Conservation (phyloP, 2,329 filamentous ascomycete species). For the Herpotrichia juniperi region DNA sequence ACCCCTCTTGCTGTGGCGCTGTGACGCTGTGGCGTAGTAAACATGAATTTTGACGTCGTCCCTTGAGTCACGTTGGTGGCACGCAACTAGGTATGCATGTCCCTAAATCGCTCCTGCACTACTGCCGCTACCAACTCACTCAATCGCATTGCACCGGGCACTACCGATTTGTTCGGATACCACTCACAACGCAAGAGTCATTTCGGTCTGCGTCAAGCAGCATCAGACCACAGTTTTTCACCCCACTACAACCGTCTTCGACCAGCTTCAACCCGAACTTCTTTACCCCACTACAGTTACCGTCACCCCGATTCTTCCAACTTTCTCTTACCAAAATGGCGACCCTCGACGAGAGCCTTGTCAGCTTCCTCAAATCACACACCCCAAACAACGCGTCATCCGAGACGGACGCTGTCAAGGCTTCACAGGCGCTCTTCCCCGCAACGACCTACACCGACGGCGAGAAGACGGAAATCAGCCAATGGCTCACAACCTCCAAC, state of each 20-base stretch:
- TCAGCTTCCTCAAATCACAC: slow-evolving; percentile 43
- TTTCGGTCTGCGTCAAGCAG: slow-evolving; percentile 17
- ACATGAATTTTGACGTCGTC: slow-evolving; percentile 26
- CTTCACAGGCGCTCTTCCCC: slow-evolving; percentile 69
- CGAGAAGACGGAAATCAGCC: slow-evolving; percentile 85
- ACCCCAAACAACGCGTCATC: slow-evolving; percentile 44
- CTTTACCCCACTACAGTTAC: slow-evolving; percentile 39
- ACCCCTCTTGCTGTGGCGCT: neutral
- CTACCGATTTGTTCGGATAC: slow-evolving; percentile 9
- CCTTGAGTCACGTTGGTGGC: slow-evolving; percentile 42
- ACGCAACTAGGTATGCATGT: slow-evolving; percentile 35
- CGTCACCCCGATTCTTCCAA: slow-evolving; percentile 38
- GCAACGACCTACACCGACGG: slow-evolving; percentile 73
- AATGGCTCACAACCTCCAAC: slow-evolving; percentile 82
- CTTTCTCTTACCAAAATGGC: slow-evolving; percentile 40
- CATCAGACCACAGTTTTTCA: slow-evolving; percentile 35
- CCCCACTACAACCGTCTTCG: slow-evolving; percentile 36
- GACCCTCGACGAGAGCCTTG: slow-evolving; percentile 41
- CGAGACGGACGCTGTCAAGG: slow-evolving; percentile 47
- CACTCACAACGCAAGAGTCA: slow-evolving; percentile 8
- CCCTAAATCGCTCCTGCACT: slow-evolving; percentile 22
- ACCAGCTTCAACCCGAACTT: slow-evolving; percentile 29
- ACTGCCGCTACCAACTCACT: slow-evolving; percentile 26
- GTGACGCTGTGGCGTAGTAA: neutral
- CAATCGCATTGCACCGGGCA: slow-evolving; percentile 20